phyloP scores from a whole-genome alignment of 2,329 filamentous ascomycete species.

The Xylaria sp. region DNA sequence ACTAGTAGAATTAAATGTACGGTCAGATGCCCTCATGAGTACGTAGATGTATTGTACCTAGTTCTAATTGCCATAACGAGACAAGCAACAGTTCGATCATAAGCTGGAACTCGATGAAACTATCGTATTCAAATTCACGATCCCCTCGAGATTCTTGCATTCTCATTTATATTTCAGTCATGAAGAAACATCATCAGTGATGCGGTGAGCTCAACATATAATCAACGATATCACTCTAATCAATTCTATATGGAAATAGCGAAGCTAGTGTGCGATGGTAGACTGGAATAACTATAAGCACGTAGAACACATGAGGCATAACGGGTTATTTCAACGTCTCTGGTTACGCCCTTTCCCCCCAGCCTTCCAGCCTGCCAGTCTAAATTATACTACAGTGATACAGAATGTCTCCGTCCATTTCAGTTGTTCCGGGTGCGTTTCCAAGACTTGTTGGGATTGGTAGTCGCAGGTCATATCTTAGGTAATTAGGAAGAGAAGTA shows the following conservation, averaged over 20 bases:
- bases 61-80: background rate
- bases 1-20: background rate
- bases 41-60: background rate
- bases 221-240: background rate
- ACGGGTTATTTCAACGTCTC: slow-evolving; percentile 25
- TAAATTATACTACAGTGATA: slow-evolving; percentile 43
- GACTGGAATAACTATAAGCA: slow-evolving; percentile 16
- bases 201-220: background rate
- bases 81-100: background rate
- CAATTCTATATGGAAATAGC: slow-evolving; percentile 9
- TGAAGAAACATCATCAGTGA: background rate
- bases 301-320: slow-evolving; percentile 18
- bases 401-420: slow-evolving; percentile 24
- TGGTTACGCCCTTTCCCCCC: slow-evolving; percentile 36
- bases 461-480: background rate
- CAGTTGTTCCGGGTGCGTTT: slow-evolving; percentile 26
- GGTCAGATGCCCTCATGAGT: background rate
- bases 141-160: background rate
- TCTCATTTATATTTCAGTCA: background rate
- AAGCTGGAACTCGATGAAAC: background rate
- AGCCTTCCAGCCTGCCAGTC: slow-evolving; percentile 36
- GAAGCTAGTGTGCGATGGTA: slow-evolving; percentile 13
- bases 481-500: slow-evolving; percentile 72
- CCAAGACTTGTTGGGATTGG: slow-evolving; percentile 17
- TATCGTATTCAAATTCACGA: background rate